Evolutionary conservation across 2,329 filamentous ascomycete genomes (phyloP).

Genomic region (Xylaria sp.): DNA sequence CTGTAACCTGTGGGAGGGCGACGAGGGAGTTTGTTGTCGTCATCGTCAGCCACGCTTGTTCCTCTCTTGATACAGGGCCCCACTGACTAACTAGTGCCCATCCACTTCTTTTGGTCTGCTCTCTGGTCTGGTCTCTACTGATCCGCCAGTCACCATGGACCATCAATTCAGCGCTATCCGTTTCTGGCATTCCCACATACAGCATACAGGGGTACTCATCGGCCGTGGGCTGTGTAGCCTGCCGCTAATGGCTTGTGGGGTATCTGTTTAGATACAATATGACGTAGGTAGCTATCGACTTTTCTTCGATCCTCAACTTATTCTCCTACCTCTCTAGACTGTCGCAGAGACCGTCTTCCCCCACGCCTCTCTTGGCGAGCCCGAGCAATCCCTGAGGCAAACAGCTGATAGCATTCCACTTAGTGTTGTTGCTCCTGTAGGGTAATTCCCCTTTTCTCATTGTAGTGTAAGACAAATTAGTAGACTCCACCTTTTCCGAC

Average conservation of each 20-base stretch:
- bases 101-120: not conserved
- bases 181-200: conserved; percentile 20
- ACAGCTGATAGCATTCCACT: too few relatives aligned
- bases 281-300: conserved; percentile 20
- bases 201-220: not conserved
- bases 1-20: not conserved
- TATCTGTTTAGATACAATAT: conserved; percentile 5
- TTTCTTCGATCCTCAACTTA: not conserved
- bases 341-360: too few relatives aligned
- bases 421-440: too few relatives aligned
- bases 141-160: conserved; percentile 11
- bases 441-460: too few relatives aligned
- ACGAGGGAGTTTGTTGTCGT: conserved; percentile 32
- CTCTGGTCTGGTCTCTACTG: not conserved
- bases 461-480: too few relatives aligned
- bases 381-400: too few relatives aligned
- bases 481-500: too few relatives aligned
- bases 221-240: not conserved
- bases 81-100: not conserved
- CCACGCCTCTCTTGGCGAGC: too few relatives aligned
- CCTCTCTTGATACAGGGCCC: not conserved
- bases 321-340: too few relatives aligned
- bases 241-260: conserved; percentile 24
- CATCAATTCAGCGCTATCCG: conserved; percentile 23
- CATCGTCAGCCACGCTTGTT: conserved; percentile 32